Conservation (phyloP, 768 basidiomycete genomes). For the Tulasnella sp. region DNA sequence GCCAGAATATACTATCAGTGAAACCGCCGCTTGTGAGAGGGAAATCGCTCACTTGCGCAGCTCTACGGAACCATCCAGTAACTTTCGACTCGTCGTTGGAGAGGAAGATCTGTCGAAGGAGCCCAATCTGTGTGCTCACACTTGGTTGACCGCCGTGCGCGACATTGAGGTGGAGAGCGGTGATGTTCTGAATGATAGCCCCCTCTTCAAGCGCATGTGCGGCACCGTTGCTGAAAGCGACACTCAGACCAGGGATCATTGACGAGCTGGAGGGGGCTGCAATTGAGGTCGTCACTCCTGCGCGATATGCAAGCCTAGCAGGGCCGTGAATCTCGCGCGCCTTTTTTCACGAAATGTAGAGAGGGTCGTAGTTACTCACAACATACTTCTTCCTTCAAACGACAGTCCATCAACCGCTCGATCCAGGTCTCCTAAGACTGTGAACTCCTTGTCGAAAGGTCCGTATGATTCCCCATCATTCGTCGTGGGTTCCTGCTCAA, state of each 20-base stretch:
- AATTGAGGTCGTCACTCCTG: conserved; percentile 63
- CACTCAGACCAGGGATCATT: conserved; percentile 53
- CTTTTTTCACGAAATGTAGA: conserved; percentile 11
- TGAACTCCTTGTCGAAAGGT: conserved; percentile 24
- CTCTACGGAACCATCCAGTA: conserved; percentile 38
- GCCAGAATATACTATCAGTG: neutral
- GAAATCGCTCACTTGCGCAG: conserved; percentile 34
- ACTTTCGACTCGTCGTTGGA: conserved; percentile 22
- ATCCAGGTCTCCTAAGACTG: conserved; percentile 31
- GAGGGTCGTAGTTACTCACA: conserved; percentile 43
- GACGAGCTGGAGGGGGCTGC: conserved; percentile 46
- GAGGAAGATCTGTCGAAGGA: conserved; percentile 55
- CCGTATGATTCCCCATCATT: conserved; percentile 53
- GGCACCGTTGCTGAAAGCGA: conserved; percentile 50
- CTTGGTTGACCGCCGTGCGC: conserved; percentile 36
- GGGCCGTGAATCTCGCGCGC: neutral
- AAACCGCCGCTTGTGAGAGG: neutral
- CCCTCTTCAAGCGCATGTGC: conserved; percentile 46
- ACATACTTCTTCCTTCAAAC: conserved; percentile 56
- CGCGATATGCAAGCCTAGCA: conserved; percentile 56
- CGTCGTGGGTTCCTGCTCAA: conserved; percentile 52
- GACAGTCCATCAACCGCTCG: conserved; percentile 64
- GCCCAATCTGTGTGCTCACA: conserved; percentile 72
- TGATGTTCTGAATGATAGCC: conserved; percentile 50
- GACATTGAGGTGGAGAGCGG: conserved; percentile 57